These are phyloP conservation scores for Wickerhamomyces sp. DNA, from an alignment of 1,139 yeast genomes.

Conservation along the genomic window DNA sequence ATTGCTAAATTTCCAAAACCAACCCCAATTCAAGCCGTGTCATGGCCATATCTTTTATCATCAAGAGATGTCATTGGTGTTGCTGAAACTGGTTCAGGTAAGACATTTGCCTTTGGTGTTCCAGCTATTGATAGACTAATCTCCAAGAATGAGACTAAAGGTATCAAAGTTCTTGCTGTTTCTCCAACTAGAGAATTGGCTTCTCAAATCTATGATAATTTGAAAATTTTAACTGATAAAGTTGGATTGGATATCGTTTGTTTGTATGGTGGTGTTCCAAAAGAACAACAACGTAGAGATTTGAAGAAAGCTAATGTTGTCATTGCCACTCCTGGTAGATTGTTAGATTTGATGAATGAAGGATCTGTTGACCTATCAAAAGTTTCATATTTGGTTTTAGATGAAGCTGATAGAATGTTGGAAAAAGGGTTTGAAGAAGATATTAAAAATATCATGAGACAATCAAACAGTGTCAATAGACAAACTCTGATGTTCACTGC, in stretches of 20 bases:
- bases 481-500: conserved; percentile 98
- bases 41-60: conserved; percentile 88
- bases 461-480: conserved; percentile 79
- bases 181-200: conserved; percentile 98
- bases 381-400: conserved; percentile 79
- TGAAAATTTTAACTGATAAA: conserved; percentile 58
- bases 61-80: conserved; percentile 93
- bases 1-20: conserved; percentile 78
- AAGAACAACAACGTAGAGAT: conserved; percentile 78
- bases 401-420: conserved; percentile 98
- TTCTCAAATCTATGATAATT: conserved; percentile 84
- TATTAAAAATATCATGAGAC: conserved; percentile 82
- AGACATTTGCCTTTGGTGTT: conserved; percentile 95
- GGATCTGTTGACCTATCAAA: conserved; percentile 68
- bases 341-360: conserved; percentile 86
- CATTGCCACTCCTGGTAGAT: conserved; percentile 96
- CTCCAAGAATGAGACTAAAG: conserved; percentile 28
- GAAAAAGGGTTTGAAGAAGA: conserved; percentile 97
- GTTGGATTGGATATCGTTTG: conserved; percentile 72
- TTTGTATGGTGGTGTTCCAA: conserved; percentile 96
- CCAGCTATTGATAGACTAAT: conserved; percentile 82
- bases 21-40: conserved; percentile 93
- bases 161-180: conserved; percentile 73
- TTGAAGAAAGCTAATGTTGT: conserved; percentile 67
- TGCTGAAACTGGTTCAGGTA: conserved; percentile 98